A percentile compares a stretch with the other conserved stretches of the same genome.
These are phyloP conservation scores for Hanseniaspora occidentalis DNA, from an alignment of 805 yeast species.

Conservation along the genomic window DNA sequence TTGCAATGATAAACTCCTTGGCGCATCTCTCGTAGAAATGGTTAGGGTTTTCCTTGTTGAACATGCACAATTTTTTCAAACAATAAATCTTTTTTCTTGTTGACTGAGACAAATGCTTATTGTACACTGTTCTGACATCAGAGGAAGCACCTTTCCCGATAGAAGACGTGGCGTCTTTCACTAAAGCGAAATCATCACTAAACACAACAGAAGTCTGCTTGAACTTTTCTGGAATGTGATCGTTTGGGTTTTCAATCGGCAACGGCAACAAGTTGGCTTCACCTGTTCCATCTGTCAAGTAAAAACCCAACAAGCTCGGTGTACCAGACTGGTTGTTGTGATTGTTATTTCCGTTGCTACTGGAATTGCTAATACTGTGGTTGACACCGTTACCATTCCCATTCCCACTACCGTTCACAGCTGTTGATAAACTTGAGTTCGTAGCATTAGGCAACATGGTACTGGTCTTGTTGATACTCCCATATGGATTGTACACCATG, in stretches of 20 bases:
- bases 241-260: conserved; percentile 58
- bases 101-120: conserved; percentile 19
- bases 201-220: conserved; percentile 37
- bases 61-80: conserved; percentile 48
- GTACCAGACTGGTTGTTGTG: neutral
- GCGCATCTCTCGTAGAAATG: conserved; percentile 53
- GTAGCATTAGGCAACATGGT: neutral
- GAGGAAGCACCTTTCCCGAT: conserved; percentile 69
- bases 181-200: conserved; percentile 41
- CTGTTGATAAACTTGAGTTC: neutral
- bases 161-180: conserved; percentile 29
- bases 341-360: neutral
- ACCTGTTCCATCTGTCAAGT: conserved; percentile 25
- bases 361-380: neutral
- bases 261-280: conserved; percentile 40
- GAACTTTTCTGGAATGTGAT: conserved; percentile 41
- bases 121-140: conserved; percentile 38
- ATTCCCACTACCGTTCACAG: neutral
- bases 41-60: conserved; percentile 48
- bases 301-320: conserved; percentile 15
- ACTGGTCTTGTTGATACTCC: neutral
- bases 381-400: neutral
- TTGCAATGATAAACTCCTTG: conserved; percentile 53
- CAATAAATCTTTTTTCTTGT: conserved; percentile 38
- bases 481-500: conserved; percentile 5